Evolutionary conservation across 352 stramenopile genomes (phyloP), one percentile per base, ranked within the genome.

Genomic region (Blastocystis sp.): DNA sequence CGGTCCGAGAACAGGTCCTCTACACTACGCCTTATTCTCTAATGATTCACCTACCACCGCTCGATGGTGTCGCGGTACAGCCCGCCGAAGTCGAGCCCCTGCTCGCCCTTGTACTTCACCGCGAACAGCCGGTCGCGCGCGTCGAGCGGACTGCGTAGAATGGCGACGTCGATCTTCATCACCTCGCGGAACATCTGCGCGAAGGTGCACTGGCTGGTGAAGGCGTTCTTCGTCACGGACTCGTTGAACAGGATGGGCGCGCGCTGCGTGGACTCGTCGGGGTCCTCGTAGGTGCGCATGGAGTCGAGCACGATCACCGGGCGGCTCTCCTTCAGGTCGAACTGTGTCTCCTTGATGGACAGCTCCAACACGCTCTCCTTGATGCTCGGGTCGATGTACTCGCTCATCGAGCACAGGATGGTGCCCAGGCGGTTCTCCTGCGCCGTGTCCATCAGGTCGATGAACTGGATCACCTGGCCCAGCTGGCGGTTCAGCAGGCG

Each of bases 171-270:
- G 2, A 95, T 94, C 61, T 92, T 89, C 66, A 95, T 90, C 60
- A 98, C 89, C 89, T 96, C 93, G 21, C 94, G 91, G 91, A 97
- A 98, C 19, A 94, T 94, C 89, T 98, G 95, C 0, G 93, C 94
- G 69, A 98, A 98, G 76, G 97, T 95, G 87, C 94, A 97, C 78
- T 97, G 89, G 65, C 84, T 91, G 21, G 77, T 91, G 59, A 88
- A 79, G 3, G 78, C 78, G 42, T 38, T 88, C 54, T 79, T 88
- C 34, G 62, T 88, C 52, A 79, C 57, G 2, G 64, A 88, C 54
- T 88, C 78, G 60, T 88, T 88, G 68, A 79, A 88, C 11, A 88
- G 60, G 45, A 88, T 88, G 17, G 78, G 78, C 24, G 78, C 60
- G n/a, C 68, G 57, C 65, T 88, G 78, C 7, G 62, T 88, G 7